Conservation (phyloP, 116 monocot species). For the Cymodocea nodosa region DNA sequence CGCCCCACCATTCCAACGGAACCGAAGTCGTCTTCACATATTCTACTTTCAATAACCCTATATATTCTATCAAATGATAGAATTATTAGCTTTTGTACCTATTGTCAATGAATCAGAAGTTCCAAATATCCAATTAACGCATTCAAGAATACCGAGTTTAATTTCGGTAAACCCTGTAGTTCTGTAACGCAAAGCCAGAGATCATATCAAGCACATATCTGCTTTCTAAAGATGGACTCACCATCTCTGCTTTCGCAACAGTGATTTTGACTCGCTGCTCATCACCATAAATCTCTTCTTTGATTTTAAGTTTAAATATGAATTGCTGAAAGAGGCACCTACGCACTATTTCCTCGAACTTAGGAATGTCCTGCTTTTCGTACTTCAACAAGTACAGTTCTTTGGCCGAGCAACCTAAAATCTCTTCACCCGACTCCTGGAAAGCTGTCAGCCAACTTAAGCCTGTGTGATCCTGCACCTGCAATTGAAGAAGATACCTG, state of each 20-base stretch:
- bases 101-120: no score
- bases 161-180: neutral
- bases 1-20: no score
- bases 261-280: conserved; percentile 62
- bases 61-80: no score
- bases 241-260: conserved; percentile 47
- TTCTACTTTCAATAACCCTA: no score
- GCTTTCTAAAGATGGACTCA: conserved; percentile 44
- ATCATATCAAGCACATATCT: conserved; percentile 53
- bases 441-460: conserved; percentile 69
- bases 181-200: neutral
- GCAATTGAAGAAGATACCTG: conserved; percentile 73
- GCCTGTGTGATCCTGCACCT: conserved; percentile 82
- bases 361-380: conserved; percentile 38
- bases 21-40: no score
- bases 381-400: conserved; percentile 49
- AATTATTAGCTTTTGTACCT: no score
- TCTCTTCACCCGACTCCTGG: conserved; percentile 78
- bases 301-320: conserved; percentile 54
- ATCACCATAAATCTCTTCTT: conserved; percentile 60
- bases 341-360: conserved; percentile 40
- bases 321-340: conserved; percentile 45
- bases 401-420: conserved; percentile 58
- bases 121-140: no score
- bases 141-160: no score